phyloP scores from a whole-genome alignment of 306 rosid genomes.

The Vicia faba region DNA sequence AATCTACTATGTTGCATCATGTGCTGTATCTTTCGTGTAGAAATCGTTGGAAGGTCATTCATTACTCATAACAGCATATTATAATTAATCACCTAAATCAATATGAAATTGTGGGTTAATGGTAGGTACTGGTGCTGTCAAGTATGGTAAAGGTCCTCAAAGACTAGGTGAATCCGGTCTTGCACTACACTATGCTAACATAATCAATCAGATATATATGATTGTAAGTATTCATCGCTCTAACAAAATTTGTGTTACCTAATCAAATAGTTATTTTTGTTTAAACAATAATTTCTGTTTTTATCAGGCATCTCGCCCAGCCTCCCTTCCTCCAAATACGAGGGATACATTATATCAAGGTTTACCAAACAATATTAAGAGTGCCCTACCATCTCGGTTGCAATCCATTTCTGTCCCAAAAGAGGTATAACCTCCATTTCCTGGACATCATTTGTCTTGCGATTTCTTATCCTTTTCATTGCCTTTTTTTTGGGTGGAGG shows the following conservation, averaged over 20 bases:
- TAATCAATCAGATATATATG: constrained; percentile 75
- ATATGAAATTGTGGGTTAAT: constrained; percentile 39
- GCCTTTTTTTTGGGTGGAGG: neutral
- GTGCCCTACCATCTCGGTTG: constrained; percentile 69
- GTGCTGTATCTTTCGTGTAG: constrained; percentile 16
- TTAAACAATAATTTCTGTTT: constrained; percentile 8
- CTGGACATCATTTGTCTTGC: constrained; percentile 3
- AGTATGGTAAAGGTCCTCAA: constrained; percentile 47
- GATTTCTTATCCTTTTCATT: constrained; percentile 24
- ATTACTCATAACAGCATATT: constrained; percentile 14
- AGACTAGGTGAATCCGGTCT: constrained; percentile 87
- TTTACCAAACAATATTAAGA: constrained; percentile 71
- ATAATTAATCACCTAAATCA: constrained; percentile 10
- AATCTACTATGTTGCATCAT: constrained; percentile 7
- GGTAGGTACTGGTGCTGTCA: constrained; percentile 45
- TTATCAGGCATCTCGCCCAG: constrained; percentile 80
- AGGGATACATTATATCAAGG: constrained; percentile 81
- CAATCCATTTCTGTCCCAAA: constrained; percentile 52
- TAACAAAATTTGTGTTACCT: constrained; percentile 25
- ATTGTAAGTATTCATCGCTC: constrained; percentile 59
- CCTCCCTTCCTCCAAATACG: constrained; percentile 71
- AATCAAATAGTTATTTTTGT: constrained; percentile 22
- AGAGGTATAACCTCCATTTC: constrained; percentile 55
- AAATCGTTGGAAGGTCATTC: constrained; percentile 13
- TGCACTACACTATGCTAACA: constrained; percentile 90